Evolutionary conservation across 2,329 filamentous ascomycete genomes (phyloP), one percentile per base, ranked within the genome.

Genomic region (Cephalotrichum gorgonifer): DNA sequence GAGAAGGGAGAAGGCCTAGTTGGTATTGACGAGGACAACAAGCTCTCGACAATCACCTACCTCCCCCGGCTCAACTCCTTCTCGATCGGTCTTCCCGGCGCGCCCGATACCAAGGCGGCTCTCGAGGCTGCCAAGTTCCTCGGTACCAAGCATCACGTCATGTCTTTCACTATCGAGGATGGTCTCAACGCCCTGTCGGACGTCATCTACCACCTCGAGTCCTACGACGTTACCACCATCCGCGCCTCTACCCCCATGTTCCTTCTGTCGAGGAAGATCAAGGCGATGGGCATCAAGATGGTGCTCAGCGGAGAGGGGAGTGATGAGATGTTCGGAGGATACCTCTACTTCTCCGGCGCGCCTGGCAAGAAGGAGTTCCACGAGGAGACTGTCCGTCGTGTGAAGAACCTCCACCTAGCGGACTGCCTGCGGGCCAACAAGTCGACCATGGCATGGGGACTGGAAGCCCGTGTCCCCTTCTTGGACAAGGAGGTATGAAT

Each of bases 281-380:
- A 98, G 78, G 93, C 90, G 31, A 91, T 96, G 83, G 93, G 93
- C 55, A 87, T 98, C 63, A 98, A 98, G 81, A 98, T 98, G 93
- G 93, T 98, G 50, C 78, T 98, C 54, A 94, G 86, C 61, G 93
- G 93, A 53, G 93, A 98, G 71, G 93, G 93, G 45, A 93, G 86
- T 61, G 93, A 98, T 67, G 93, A 98, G 72, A 96, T 96, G 65
- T 97, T 97, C 58, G 93, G 93, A 54, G 93, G 93, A 48, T 98
- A 98, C 69, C 81, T 98, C 20, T 98, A 98, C 77, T 98, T 98
- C 81, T 89, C 95, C 69, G 86, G 85, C 53, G 93, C 93, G 2
- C 93, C 93, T 22, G 78, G 88, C 75, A 91, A 86, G 74, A 80
- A 86, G 60, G 85, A 82, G n/a, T 94, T 98, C 76, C 93, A 98